Evolutionary conservation across 257 asterid species (phyloP).

Genomic region (Penstemon newberryi): DNA sequence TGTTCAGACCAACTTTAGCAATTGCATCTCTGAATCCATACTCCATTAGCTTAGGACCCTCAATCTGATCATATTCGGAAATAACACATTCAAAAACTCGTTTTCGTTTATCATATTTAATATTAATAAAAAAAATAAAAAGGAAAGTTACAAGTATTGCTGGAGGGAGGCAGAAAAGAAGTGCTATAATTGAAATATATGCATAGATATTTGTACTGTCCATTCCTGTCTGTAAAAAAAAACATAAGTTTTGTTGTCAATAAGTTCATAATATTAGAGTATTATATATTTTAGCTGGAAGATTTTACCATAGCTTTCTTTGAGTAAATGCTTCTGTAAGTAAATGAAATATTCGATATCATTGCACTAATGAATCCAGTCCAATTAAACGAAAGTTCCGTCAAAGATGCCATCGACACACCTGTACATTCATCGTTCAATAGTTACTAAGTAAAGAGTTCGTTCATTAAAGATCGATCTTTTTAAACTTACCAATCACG

Average conservation of each 20-base stretch:
- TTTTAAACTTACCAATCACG: constrained; percentile 41
- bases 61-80: constrained; percentile 35
- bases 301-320: constrained; percentile 64
- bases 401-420: constrained; percentile 64
- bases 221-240: constrained; percentile 56
- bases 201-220: constrained; percentile 67
- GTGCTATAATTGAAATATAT: constrained; percentile 65
- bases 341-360: constrained; percentile 62
- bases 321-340: constrained; percentile 66
- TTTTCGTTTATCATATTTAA: not conserved
- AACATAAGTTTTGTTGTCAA: not conserved
- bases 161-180: constrained; percentile 62
- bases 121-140: not conserved
- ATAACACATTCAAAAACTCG: not conserved
- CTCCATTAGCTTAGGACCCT: constrained; percentile 61
- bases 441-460: not conserved
- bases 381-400: constrained; percentile 67
- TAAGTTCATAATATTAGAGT: not conserved
- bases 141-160: constrained; percentile 48
- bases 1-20: constrained; percentile 61
- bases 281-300: not conserved
- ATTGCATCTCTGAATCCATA: constrained; percentile 58
- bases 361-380: constrained; percentile 63
- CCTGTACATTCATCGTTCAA: constrained; percentile 29
- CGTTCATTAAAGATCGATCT: not conserved